phyloP scores from a whole-genome alignment of 2,329 filamentous ascomycete species.

The Bipolaris cookei region DNA sequence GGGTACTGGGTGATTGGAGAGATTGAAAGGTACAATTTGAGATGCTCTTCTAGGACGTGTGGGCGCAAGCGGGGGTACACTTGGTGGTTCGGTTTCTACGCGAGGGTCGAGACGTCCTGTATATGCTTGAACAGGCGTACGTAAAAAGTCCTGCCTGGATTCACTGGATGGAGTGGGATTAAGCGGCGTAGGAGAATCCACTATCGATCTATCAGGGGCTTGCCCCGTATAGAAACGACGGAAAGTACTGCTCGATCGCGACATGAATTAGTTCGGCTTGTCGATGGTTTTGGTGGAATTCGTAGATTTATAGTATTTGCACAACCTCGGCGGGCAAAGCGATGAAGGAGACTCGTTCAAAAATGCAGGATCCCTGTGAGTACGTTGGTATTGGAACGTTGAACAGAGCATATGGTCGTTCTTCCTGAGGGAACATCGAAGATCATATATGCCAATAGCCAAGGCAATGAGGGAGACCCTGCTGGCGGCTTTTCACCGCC shows the following conservation, averaged over 20 bases:
- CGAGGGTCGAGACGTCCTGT: slow-evolving; percentile 32
- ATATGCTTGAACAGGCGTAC: slow-evolving; percentile 36
- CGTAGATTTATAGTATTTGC: slow-evolving; percentile 6
- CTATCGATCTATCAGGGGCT: slow-evolving; percentile 37
- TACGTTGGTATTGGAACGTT: background rate
- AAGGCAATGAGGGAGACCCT: slow-evolving; percentile 19
- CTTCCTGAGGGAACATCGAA: slow-evolving; percentile 14
- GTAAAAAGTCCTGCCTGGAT: slow-evolving; percentile 39
- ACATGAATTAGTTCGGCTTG: slow-evolving; percentile 25
- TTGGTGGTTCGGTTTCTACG: slow-evolving; percentile 22
- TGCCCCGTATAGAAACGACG: slow-evolving; percentile 41
- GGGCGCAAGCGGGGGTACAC: slow-evolving; percentile 12
- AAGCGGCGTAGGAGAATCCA: slow-evolving; percentile 33
- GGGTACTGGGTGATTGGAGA: slow-evolving; percentile 15
- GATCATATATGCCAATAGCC: slow-evolving; percentile 27
- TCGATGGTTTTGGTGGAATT: slow-evolving; percentile 8
- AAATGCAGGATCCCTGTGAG: background rate
- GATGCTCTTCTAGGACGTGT: slow-evolving; percentile 18
- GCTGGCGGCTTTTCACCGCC: slow-evolving; percentile 19
- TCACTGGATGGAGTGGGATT: slow-evolving; percentile 26
- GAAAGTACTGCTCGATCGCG: slow-evolving; percentile 25
- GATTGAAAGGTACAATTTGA: slow-evolving; percentile 14
- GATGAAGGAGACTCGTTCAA: background rate
- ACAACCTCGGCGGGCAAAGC: background rate
- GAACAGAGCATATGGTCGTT: background rate